Base-by-base conservation (phyloP, 1,139 yeast genomes). In the Candida albicans region DNA sequence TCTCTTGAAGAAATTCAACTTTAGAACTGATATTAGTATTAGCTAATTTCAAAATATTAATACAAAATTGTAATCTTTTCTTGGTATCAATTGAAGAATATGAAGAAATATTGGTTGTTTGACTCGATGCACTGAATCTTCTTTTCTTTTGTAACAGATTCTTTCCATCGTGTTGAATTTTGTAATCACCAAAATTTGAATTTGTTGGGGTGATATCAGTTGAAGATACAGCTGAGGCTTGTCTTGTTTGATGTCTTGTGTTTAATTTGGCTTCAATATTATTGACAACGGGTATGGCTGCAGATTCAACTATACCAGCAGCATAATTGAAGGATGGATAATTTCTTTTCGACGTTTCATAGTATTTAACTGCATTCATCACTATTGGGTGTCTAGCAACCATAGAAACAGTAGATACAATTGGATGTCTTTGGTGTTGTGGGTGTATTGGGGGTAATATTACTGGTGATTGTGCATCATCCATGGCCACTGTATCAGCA, bases 11-110 rank as follows among this genome's bases (percentile, higher is more conserved):
- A 44, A 73, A 75, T 43, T 66, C 67, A n/a, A 87, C 85, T 56
- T 85, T 84, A 34, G 75, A 64, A 32, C 81, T 81, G 26, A 88
- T 75, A 49, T 83, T 85, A 49, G 81, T 84, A 57, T 86, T 88
- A 8, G 96, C 96, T 38, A 87, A 72, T 57, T 84, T 81, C 47
- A 88, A 70, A 49, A 89, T 68, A 49, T 85, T 88, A 44, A 88
- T 69, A 53, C 95, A 84, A 46, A 88, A 83, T 40, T 87, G 80
- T 41, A 88, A 63, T 49, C 89, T 75, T 52, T 81, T 82, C 50
- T 83, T 81, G 3, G 90, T 82, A 55, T 87, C 95, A 15, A 35
- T 31, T 10, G 43, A 72, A 28, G 50, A 44, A 37, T 53, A 41
- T 30, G 42, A 39, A 14, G 44, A 12, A 13, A 35, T 34, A 6